Evolutionary conservation across 148 eudicot genomes (phyloP).

Genomic region (Vaccinium vitisidaea): DNA sequence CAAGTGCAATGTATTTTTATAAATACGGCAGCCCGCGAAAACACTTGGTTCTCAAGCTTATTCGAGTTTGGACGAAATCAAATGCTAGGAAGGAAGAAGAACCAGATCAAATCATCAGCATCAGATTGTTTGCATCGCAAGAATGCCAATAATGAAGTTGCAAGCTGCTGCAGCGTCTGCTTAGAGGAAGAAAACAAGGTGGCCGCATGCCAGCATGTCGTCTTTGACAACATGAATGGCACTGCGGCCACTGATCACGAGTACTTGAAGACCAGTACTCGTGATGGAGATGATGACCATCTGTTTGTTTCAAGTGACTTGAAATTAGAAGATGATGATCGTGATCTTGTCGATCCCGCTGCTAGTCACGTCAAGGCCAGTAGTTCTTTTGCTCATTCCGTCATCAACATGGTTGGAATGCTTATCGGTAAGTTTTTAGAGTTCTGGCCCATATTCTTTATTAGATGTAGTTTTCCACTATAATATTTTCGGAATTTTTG

Average conservation of each 20-base stretch:
- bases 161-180: slow-evolving; percentile 18
- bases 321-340: slow-evolving; percentile 4
- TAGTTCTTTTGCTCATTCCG: slow-evolving; percentile 61
- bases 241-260: not conserved
- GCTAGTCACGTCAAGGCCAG: slow-evolving; percentile 25
- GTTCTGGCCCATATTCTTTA: no score
- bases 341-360: slow-evolving; percentile 10
- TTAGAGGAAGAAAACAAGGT: slow-evolving; percentile 32
- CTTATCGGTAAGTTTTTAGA: slow-evolving; percentile 51
- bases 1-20: not conserved
- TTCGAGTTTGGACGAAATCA: not conserved
- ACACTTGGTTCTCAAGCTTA: not conserved
- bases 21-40: not conserved
- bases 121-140: slow-evolving; percentile 14
- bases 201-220: slow-evolving; percentile 27
- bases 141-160: slow-evolving; percentile 10
- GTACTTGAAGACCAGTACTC: slow-evolving; percentile 16
- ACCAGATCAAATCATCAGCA: slow-evolving; percentile 3
- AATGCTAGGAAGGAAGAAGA: slow-evolving; percentile 18
- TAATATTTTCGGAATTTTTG: no score
- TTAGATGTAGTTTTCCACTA: no score
- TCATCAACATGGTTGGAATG: slow-evolving; percentile 83
- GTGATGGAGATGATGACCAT: not conserved
- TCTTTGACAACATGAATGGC: not conserved
- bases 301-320: not conserved